phyloP scores from a whole-genome alignment of 805 yeast genomes.

The Teunomyces aglyptinius region DNA sequence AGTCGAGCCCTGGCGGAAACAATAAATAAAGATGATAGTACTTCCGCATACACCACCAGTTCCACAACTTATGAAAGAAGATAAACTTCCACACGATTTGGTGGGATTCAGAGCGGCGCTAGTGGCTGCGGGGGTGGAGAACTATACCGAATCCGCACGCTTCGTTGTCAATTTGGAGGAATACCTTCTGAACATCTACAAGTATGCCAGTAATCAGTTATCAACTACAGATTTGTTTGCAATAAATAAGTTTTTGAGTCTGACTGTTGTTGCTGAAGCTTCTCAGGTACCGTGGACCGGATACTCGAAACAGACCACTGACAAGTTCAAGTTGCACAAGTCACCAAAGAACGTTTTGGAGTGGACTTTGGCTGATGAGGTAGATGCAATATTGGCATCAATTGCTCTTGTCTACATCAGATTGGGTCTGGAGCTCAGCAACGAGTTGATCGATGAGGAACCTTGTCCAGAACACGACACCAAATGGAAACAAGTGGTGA shows the following conservation, averaged over 20 bases:
- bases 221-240: background rate
- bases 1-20: no score
- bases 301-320: conserved; percentile 4
- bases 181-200: conserved; percentile 29
- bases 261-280: conserved; percentile 2
- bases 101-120: conserved; percentile 18
- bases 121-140: conserved; percentile 5
- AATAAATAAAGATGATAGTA: conserved; percentile 21
- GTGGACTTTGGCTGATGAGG: conserved; percentile 35
- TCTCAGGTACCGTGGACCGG: conserved; percentile 17
- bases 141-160: conserved; percentile 26
- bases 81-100: conserved; percentile 10
- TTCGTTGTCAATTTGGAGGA: conserved; percentile 33
- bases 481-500: conserved; percentile 38
- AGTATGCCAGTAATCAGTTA: conserved; percentile 8
- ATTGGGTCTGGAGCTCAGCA: conserved; percentile 35
- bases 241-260: conserved; percentile 5
- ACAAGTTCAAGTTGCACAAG: background rate
- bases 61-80: conserved; percentile 12
- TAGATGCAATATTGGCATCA: conserved; percentile 24
- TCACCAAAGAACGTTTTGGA: background rate
- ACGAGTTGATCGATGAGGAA: conserved; percentile 32
- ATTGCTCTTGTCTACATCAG: conserved; percentile 27
- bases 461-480: conserved; percentile 15
- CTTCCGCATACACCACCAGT: conserved; percentile 35